Conservation (phyloP, 78 protist genomes). For the Creolimax fragrantissima region DNA sequence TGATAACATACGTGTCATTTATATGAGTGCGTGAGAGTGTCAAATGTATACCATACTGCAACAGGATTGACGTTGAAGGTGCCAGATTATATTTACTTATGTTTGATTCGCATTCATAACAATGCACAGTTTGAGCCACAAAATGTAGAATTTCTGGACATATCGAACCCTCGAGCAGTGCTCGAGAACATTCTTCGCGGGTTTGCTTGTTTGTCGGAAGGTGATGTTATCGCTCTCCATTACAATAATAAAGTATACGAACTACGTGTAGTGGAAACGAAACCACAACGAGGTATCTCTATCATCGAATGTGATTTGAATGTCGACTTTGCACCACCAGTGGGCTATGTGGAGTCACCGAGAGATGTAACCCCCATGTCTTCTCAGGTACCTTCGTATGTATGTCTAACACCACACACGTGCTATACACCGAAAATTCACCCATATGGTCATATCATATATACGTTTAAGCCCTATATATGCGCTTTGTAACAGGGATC, state of each 20-base stretch:
- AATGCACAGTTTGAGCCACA: constrained; percentile 74
- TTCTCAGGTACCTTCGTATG: not conserved
- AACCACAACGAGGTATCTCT: constrained; percentile 50
- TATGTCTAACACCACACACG: not conserved
- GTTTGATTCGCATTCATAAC: no score
- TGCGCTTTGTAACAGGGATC: not conserved
- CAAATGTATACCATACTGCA: no score
- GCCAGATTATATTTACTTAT: no score
- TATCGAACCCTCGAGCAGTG: constrained; percentile 72
- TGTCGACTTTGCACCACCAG: constrained; percentile 77
- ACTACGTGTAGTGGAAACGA: constrained; percentile 45
- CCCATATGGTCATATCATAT: no score
- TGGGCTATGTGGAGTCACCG: constrained; percentile 37
- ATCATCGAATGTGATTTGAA: constrained; percentile 76
- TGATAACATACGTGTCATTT: no score
- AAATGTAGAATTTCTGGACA: constrained; percentile 57
- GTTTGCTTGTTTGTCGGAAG: constrained; percentile 52
- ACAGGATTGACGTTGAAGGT: no score
- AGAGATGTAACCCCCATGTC: not conserved
- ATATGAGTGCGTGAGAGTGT: no score
- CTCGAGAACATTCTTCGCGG: constrained; percentile 57
- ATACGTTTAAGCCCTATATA: not conserved
- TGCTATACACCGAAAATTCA: no score
- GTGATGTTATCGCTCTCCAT: constrained; percentile 54
- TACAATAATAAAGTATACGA: constrained; percentile 43